Base-by-base conservation (phyloP, 306 rosid species). In the Cyclanthera cordifolia region DNA sequence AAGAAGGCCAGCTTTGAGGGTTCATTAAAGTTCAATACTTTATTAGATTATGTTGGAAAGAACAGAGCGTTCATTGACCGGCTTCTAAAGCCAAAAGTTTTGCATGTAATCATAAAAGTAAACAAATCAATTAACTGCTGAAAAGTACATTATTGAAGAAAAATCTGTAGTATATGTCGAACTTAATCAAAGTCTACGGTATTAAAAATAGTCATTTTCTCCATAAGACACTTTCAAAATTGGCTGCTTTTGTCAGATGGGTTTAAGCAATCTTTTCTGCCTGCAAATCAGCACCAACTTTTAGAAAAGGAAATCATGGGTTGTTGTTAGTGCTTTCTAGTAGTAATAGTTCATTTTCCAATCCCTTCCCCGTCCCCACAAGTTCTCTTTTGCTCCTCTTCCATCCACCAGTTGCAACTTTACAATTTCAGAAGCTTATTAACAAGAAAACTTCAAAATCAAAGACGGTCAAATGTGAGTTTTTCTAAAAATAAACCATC, bases 381-480 rank as follows among this genome's bases (percentile, higher is more conserved):
- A 20, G n/a, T 41, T 63, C 8, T 39, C 69, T 63, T 63, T 63
- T 63, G 48, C 52, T 19, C 46, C 34, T 10, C 69, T 61, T 61
- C 20, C 27, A 14, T 19, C 16, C 5, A 63, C 69, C 47, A 63
- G 20, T 39, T 63, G 52, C 12, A 28, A 20, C 51, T 39, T 11
- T 39, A 61, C 50, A 14, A 61, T 39, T 61, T 23, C 32, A 16
- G n/a, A 61, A 63, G 16, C 52, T 41, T 8, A 41, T n/a, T 20
- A 1, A 0, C 13, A 2, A 47, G 16, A 77, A 70, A 80, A 19
- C 37, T 48, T 20, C 52, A 63, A 63, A 63, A 79, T 74, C 82
- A 82, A 80, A 20, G 72, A 79, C 21, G 75, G 81, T 67, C 78
- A 71, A 80, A 72, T 17, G 65, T 66, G 57, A 37, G n/a, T n/a